Conservation (phyloP, 208 protist genomes). For the Leishmania lainsoni region DNA sequence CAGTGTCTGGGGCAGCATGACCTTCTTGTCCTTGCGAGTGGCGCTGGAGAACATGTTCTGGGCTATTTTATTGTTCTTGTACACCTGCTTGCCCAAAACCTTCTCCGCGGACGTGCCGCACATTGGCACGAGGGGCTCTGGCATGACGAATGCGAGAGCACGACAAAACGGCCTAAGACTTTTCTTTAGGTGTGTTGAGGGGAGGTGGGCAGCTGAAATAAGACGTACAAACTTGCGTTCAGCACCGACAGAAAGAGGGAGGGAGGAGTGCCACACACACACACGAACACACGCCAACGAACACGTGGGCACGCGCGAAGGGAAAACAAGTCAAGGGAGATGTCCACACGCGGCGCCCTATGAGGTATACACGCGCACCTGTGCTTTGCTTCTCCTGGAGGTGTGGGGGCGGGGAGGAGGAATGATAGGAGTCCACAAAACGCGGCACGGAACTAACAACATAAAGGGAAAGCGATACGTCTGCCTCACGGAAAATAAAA, state of each 20-base stretch:
- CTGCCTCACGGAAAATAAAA: background rate
- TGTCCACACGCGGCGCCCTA: background rate
- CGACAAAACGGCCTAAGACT: background rate
- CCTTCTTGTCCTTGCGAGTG: conserved; percentile 69
- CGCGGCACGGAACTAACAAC: background rate
- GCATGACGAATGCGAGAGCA: conserved; percentile 19
- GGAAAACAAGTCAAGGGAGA: background rate
- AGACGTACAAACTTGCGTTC: background rate
- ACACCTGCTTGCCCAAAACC: conserved; percentile 64
- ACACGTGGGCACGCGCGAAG: background rate
- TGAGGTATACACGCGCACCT: background rate
- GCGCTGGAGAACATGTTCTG: conserved; percentile 75
- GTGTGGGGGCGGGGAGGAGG: background rate
- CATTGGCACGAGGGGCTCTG: conserved; percentile 44
- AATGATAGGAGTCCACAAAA: background rate
- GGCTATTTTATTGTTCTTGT: conserved; percentile 48
- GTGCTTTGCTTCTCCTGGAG: background rate
- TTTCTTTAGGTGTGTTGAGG: background rate
- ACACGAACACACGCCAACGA: background rate
- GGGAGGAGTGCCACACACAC: background rate
- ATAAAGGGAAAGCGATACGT: background rate
- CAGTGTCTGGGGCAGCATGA: conserved; percentile 55
- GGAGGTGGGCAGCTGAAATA: background rate
- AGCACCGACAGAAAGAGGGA: background rate
- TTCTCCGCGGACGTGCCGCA: conserved; percentile 51